These are phyloP conservation scores for Pontederia paniculata DNA, from an alignment of 176 grass and related monocot species.

Conservation along the genomic window DNA sequence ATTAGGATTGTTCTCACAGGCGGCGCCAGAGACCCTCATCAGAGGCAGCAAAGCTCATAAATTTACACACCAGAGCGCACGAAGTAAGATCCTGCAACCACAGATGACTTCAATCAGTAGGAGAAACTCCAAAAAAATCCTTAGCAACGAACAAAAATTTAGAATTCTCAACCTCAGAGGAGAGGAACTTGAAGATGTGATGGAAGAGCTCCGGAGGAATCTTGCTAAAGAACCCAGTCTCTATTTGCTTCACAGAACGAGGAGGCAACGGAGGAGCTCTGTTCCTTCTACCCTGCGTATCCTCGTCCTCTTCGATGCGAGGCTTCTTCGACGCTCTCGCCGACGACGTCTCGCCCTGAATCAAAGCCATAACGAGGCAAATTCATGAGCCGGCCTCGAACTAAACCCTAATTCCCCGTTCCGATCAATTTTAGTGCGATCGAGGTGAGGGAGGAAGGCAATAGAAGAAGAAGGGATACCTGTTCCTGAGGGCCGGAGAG, in stretches of 20 bases:
- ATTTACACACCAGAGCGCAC: conserved; percentile 60
- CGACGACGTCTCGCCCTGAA: conserved; percentile 1
- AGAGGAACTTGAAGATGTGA: conserved; percentile 92
- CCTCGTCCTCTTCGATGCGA: conserved; percentile 15
- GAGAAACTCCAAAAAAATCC: neutral
- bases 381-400: neutral
- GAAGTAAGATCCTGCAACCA: conserved; percentile 58
- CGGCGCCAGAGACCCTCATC: conserved; percentile 95
- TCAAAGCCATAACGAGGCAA: neutral
- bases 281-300: conserved; percentile 17
- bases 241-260: conserved; percentile 34
- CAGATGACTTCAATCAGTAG: neutral
- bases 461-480: conserved; percentile 7
- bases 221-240: conserved; percentile 46
- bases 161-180: conserved; percentile 40
- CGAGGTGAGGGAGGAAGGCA: too few species aligned
- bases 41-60: conserved; percentile 61
- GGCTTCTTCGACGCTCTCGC: conserved; percentile 34
- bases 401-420: conserved; percentile 21
- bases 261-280: neutral
- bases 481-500: conserved; percentile 36
- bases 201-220: conserved; percentile 62
- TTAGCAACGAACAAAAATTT: neutral
- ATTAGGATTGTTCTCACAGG: conserved; percentile 37
- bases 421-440: conserved; percentile 11